Percentiles rank a stretch among this genome's conserved stretches.
These are phyloP conservation scores for Craterostigma plantagineum DNA, from an alignment of 257 asterid genomes.

Conservation along the genomic window DNA sequence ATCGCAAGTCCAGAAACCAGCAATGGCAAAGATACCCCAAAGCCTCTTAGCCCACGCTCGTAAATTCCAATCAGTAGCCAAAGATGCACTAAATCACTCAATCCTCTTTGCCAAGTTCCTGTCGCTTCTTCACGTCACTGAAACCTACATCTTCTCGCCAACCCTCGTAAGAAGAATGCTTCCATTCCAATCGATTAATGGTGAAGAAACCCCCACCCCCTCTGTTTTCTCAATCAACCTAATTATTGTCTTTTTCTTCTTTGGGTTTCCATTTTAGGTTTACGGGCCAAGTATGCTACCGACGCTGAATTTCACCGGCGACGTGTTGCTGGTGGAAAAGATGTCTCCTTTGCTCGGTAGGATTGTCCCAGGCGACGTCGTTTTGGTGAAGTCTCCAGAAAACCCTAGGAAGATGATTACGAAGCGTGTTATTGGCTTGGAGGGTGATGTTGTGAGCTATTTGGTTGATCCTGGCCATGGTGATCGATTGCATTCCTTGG, in stretches of 20 bases:
- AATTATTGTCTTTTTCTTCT: not conserved
- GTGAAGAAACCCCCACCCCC: not conserved
- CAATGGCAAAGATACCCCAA: too few species aligned
- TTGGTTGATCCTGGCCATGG: conserved; percentile 37
- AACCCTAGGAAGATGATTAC: conserved; percentile 67
- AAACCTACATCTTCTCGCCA: conserved; percentile 54
- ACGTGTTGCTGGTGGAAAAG: conserved; percentile 63
- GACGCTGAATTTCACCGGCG: conserved; percentile 80
- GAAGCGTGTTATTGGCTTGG: conserved; percentile 70
- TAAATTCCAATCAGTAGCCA: conserved; percentile 34
- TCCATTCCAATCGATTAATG: not conserved
- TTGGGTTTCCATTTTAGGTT: conserved; percentile 20
- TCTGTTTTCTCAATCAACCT: not conserved
- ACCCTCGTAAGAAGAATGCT: conserved; percentile 24
- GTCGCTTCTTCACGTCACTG: conserved; percentile 54
- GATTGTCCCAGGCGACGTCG: conserved; percentile 64
- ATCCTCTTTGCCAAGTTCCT: conserved; percentile 43
- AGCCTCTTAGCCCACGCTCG: conserved; percentile 6
- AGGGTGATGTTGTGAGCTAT: conserved; percentile 57
- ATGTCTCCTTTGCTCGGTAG: conserved; percentile 52
- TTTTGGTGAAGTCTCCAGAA: conserved; percentile 60
- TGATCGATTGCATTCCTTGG: conserved; percentile 26
- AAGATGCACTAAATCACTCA: conserved; percentile 37
- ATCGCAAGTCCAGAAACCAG: too few species aligned
- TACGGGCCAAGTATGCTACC: conserved; percentile 97